phyloP scores from a whole-genome alignment of 257 asterid species.

The Solanum pennellii region DNA sequence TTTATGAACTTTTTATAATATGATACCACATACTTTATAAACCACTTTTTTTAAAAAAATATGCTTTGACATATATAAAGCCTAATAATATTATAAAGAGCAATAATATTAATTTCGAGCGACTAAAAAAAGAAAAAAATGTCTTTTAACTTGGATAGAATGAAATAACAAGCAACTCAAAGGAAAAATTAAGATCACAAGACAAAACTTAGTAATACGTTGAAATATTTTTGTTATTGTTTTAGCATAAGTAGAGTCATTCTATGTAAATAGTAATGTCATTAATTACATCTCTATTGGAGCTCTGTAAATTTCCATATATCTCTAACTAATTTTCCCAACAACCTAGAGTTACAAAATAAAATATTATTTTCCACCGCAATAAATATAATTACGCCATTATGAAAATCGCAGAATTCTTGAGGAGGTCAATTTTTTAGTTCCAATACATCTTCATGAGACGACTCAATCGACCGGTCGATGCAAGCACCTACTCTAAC shows the following conservation, averaged over 20 bases:
- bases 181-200: neutral
- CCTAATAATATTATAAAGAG: no score
- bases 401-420: neutral
- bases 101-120: no score
- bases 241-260: neutral
- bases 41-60: no score
- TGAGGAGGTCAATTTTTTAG: neutral
- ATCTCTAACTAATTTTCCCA: neutral
- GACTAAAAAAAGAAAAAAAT: neutral
- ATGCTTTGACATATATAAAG: no score
- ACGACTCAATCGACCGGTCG: no score
- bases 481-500: no score
- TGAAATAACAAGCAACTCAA: neutral
- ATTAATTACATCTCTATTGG: neutral
- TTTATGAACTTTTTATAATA: no score
- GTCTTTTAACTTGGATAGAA: neutral
- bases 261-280: neutral
- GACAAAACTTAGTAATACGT: neutral
- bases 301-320: neutral
- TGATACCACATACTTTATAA: no score
- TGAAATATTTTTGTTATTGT: neutral
- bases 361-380: neutral
- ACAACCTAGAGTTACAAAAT: neutral
- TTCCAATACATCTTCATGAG: neutral
- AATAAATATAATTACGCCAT: neutral